These are phyloP conservation scores for Kuraishia ogatae DNA, from an alignment of 805 yeast genomes.

Conservation along the genomic window DNA sequence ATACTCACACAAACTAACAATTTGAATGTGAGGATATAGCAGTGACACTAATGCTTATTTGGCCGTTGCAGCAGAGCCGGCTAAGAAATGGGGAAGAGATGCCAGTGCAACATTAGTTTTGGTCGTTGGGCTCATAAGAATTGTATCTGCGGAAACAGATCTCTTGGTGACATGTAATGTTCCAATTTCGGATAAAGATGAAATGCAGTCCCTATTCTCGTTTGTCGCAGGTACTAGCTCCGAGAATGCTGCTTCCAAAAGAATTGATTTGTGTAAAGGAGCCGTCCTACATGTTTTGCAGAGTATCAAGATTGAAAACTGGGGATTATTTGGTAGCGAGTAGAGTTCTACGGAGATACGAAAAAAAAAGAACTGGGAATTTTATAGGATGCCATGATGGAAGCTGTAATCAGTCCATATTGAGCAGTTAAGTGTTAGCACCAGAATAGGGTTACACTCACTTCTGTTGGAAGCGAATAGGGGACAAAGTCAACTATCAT, in stretches of 20 bases:
- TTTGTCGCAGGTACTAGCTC: constrained; percentile 8
- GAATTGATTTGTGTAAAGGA: constrained; percentile 18
- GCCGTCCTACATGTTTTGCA: constrained; percentile 16
- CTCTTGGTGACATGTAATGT: constrained; percentile 51
- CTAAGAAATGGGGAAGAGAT: constrained; percentile 43
- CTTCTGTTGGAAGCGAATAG: too few relatives aligned
- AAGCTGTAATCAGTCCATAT: too few relatives aligned
- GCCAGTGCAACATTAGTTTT: constrained; percentile 31
- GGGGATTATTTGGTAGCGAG: constrained; percentile 34
- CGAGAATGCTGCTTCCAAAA: constrained; percentile 12
- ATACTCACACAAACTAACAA: too few relatives aligned
- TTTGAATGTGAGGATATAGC: too few relatives aligned
- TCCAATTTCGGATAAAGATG: constrained; percentile 31
- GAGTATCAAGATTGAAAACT: constrained; percentile 30
- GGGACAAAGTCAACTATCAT: too few relatives aligned
- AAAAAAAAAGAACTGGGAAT: too few relatives aligned
- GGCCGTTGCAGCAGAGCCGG: constrained; percentile 30
- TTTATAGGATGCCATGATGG: too few relatives aligned
- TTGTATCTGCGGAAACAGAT: constrained; percentile 47
- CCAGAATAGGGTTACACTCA: too few relatives aligned
- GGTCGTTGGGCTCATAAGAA: constrained; percentile 48
- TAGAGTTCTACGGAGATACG: neutral
- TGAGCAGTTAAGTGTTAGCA: too few relatives aligned
- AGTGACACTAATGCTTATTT: constrained; percentile 18
- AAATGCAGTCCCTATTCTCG: constrained; percentile 16